Conservation (phyloP, 2,329 filamentous ascomycete species). For the Fusarium sp. region DNA sequence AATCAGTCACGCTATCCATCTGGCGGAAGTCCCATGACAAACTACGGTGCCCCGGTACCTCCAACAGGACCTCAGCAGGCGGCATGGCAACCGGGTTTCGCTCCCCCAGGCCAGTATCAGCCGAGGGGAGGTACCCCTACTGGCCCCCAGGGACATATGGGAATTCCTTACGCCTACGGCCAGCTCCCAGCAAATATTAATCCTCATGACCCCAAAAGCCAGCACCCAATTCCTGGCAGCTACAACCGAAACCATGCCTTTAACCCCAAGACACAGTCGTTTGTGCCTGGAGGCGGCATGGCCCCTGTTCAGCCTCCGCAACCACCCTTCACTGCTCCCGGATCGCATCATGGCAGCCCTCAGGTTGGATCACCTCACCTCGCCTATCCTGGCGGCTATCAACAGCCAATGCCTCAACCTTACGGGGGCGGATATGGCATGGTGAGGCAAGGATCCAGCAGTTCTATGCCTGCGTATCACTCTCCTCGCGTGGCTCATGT, state of each 20-base stretch:
- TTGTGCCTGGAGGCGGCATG: constrained; percentile 74
- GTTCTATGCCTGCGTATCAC: constrained; percentile 64
- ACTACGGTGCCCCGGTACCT: constrained; percentile 51
- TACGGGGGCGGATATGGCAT: constrained; percentile 65
- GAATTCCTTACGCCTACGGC: constrained; percentile 77
- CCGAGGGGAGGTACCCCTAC: constrained; percentile 47
- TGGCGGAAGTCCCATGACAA: constrained; percentile 51
- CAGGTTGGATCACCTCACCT: constrained; percentile 64
- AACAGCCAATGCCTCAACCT: constrained; percentile 58
- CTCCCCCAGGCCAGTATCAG: constrained; percentile 47
- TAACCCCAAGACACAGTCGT: constrained; percentile 93
- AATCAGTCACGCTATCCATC: constrained; percentile 49
- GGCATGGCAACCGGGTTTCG: constrained; percentile 54
- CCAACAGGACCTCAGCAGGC: constrained; percentile 47
- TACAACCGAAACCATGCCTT: constrained; percentile 83
- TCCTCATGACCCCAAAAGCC: constrained; percentile 76
- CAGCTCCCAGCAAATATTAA: constrained; percentile 78
- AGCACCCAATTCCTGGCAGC: constrained; percentile 86
- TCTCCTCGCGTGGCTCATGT: constrained; percentile 50
- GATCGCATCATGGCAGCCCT: constrained; percentile 64
- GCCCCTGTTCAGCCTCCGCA: constrained; percentile 60
- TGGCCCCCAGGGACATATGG: constrained; percentile 47
- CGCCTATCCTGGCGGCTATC: constrained; percentile 60
- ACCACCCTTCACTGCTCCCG: constrained; percentile 60
- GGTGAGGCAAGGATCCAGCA: constrained; percentile 67